Conservation (phyloP, 805 yeast species). For the Wickerhamiella kazuoi region DNA sequence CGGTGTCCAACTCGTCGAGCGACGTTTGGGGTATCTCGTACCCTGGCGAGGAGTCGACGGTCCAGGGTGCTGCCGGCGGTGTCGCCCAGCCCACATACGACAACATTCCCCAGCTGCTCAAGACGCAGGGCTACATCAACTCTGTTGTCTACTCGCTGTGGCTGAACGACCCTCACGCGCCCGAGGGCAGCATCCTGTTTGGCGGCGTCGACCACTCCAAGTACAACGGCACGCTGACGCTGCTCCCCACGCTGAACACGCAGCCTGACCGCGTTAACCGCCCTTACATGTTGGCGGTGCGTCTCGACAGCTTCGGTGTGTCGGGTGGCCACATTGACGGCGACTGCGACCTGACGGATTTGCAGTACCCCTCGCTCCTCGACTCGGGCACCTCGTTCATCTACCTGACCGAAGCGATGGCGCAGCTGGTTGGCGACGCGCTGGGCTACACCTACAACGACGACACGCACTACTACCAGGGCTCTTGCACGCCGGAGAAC, state of each 20-base stretch:
- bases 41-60: slow-evolving; percentile 31
- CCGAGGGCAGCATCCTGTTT: slow-evolving; percentile 22
- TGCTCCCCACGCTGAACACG: slow-evolving; percentile 13
- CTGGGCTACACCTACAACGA: slow-evolving; percentile 26
- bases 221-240: slow-evolving; percentile 20
- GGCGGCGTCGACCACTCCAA: slow-evolving; percentile 25
- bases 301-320: slow-evolving; percentile 7
- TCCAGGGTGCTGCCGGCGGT: slow-evolving; percentile 4
- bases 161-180: slow-evolving; percentile 20
- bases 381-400: slow-evolving; percentile 43
- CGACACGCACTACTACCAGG: slow-evolving; percentile 21
- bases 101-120: slow-evolving; percentile 19
- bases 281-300: slow-evolving; percentile 6
- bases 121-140: slow-evolving; percentile 24
- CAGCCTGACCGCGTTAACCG: neutral
- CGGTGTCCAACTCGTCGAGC: slow-evolving; percentile 37
- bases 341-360: neutral
- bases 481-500: slow-evolving; percentile 13
- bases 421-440: slow-evolving; percentile 16
- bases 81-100: slow-evolving; percentile 6
- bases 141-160: slow-evolving; percentile 28
- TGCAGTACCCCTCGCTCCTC: slow-evolving; percentile 25
- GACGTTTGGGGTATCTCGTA: slow-evolving; percentile 69
- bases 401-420: slow-evolving; percentile 27
- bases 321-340: neutral